Percentiles rank a stretch among this genome's conserved stretches.
Conservation (phyloP, 2,329 filamentous ascomycete genomes). For the Colletotrichum sp. region DNA sequence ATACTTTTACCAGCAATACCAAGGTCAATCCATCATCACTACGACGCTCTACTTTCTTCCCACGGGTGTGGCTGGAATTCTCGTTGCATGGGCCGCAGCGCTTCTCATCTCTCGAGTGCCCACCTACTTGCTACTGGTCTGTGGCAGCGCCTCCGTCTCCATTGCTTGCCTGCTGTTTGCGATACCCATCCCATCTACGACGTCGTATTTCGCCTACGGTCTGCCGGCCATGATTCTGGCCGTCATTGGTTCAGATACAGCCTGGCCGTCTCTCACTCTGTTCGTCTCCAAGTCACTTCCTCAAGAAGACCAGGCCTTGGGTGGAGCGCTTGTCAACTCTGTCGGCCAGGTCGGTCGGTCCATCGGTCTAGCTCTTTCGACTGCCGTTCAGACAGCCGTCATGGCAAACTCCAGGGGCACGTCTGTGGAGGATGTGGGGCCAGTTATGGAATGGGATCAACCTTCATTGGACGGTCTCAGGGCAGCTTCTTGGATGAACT, state of each 20-base stretch:
- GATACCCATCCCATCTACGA: constrained; percentile 63
- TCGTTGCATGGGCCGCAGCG: constrained; percentile 62
- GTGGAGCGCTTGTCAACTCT: constrained; percentile 72
- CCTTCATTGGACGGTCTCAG: constrained; percentile 53
- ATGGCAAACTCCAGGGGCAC: constrained; percentile 55
- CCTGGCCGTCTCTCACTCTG: constrained; percentile 69
- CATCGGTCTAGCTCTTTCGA: constrained; percentile 69
- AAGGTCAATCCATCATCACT: constrained; percentile 64
- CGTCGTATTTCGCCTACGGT: constrained; percentile 71
- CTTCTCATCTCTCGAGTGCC: constrained; percentile 63
- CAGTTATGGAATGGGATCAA: constrained; percentile 46
- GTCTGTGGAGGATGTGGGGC: constrained; percentile 46
- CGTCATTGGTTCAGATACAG: constrained; percentile 70
- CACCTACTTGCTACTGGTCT: constrained; percentile 61
- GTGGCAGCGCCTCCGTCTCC: constrained; percentile 61
- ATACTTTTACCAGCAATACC: constrained; percentile 74
- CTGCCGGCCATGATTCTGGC: constrained; percentile 70
- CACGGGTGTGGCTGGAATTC: constrained; percentile 63
- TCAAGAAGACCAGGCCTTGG: constrained; percentile 68
- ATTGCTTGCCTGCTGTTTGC: constrained; percentile 67
- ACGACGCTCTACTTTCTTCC: constrained; percentile 74
- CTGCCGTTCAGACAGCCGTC: constrained; percentile 68
- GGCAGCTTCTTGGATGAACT: constrained; percentile 58
- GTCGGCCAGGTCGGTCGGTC: constrained; percentile 69
- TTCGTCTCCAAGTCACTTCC: constrained; percentile 70